Base-by-base conservation (phyloP, 441 rosid species). In the Aleurites moluccanus region DNA sequence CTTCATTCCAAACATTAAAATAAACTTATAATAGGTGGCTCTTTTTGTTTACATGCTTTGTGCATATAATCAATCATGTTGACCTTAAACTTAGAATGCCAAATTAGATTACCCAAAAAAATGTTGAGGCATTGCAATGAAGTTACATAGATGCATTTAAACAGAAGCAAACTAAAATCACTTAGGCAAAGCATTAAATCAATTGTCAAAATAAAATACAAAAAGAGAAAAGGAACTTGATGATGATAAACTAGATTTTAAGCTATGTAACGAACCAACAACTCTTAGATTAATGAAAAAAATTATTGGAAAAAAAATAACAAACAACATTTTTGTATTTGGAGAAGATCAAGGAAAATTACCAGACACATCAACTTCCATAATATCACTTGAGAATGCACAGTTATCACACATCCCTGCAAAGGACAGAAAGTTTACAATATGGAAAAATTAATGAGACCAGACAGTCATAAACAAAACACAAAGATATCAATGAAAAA, bases 361-460 rank as follows among this genome's bases (percentile, higher is more conserved):
- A 95, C 99, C 71, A 15, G 97, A 87, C 20, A 80, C 97, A 67
- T 95, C 97, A 64, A 90, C 80, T 79, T 93, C 97, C 65, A 73
- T 79, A 74, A 88, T 83, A 81, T 88, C 97, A 77, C 82, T 87
- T 74, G 91, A 72, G 82, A 82, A 88, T 73, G 92, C 86, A 86
- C 99, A 93, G 68, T 88, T 93, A 83, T 95, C 98, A 59, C 99
- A 95, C 98, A 92, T 91, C 83, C 97, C 98, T 93, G 80, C 72
- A 75, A 64, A 79, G 73, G 33, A 79, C 10, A 72, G 64, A 67
- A 53, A 25, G 13, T 60, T 63, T 11, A 77, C 42, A 67, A 62
- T 47, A 69, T 72, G 69, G 40, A 79, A 77, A 33, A 76, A 68
- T 45, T 64, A 65, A 23, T 33, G 42, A n/a, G 65, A 68, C 23